Evolutionary conservation across 23 red algal genomes (phyloP), one percentile per base, ranked within the genome.

Genomic region (Cyanidiococcus yangmingshanensis): DNA sequence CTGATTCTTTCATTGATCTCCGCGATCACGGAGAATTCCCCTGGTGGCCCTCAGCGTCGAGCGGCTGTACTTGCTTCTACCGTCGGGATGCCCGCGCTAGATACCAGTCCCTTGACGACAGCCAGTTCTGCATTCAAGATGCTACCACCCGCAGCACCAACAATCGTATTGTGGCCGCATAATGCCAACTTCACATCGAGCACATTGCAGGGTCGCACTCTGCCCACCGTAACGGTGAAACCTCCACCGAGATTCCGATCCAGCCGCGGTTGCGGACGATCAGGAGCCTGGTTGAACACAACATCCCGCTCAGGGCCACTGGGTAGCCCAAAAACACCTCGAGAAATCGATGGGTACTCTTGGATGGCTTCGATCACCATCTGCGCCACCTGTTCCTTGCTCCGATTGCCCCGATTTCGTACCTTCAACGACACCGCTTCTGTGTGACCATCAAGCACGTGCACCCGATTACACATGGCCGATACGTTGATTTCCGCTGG

Each of bases 401-500:
- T 71, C n/a, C 63, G 63, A 12, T 35, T 71, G 63, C 63, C 63
- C 16, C n/a, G n/a, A 35, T 71, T 35, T 37, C 77, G 76, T 38
- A 96, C 38, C 76, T 90, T 87, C 27, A 96, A 63, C 0, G 87
- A 90, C n/a, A 96, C 54, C 58, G 77, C 86, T 76, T 96, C 92
- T 1, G 80, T 87, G 58, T 96, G 92, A 27, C 92, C 92, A 68
- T 96, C 92, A 0, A 96, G 79, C 36, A 96, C 92, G 36, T 96
- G 77, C 17, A 96, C 92, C 2, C 92, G 92, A 74, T 96, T 96
- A 84, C 92, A 96, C 92, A 96, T 96, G 35, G 92, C 92, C 36
- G 92, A 90, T 24, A 96, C 79, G 31, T 58, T 88, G 35, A 96
- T 41, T 25, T 87, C 80, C 26, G 92, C 87, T 31, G 79, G 39